phyloP scores from a whole-genome alignment of 306 rosid species.

The Herpetospermum pedunculosum region DNA sequence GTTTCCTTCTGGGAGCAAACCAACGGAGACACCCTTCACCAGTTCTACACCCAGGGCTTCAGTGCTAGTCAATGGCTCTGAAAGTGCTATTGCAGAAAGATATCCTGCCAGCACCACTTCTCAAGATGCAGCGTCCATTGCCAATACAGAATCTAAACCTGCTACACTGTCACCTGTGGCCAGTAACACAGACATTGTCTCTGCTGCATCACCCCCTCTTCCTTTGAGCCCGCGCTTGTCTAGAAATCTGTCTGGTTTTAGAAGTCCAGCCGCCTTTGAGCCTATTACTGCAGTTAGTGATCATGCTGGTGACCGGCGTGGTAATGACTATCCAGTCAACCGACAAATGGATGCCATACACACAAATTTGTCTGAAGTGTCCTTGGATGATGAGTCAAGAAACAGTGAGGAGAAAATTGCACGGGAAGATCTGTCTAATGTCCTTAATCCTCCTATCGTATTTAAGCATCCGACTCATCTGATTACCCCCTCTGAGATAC shows the following conservation, averaged over 20 bases:
- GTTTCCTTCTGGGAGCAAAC: conserved; percentile 39
- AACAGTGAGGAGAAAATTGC: conserved; percentile 45
- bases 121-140: conserved; percentile 36
- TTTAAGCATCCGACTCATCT: conserved; percentile 93
- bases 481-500: conserved; percentile 76
- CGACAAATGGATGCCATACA: conserved; percentile 51
- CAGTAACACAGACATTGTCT: conserved; percentile 52
- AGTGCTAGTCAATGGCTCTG: conserved; percentile 35
- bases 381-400: conserved; percentile 41
- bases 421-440: conserved; percentile 59
- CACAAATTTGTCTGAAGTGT: conserved; percentile 47
- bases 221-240: conserved; percentile 87
- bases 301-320: conserved; percentile 50
- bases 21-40: conserved; percentile 32
- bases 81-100: conserved; percentile 34
- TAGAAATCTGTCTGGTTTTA: conserved; percentile 66
- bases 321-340: conserved; percentile 57
- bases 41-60: conserved; percentile 45
- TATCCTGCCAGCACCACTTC: conserved; percentile 47
- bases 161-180: conserved; percentile 34
- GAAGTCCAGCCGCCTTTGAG: conserved; percentile 47
- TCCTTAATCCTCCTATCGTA: conserved; percentile 39
- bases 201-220: conserved; percentile 58
- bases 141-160: conserved; percentile 49
- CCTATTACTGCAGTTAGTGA: conserved; percentile 28